Percentiles rank a stretch among this genome's conserved stretches.
Evolutionary conservation across 495 filamentous ascomycete species (phyloP).

Genomic region (Rhypophila decipiens): DNA sequence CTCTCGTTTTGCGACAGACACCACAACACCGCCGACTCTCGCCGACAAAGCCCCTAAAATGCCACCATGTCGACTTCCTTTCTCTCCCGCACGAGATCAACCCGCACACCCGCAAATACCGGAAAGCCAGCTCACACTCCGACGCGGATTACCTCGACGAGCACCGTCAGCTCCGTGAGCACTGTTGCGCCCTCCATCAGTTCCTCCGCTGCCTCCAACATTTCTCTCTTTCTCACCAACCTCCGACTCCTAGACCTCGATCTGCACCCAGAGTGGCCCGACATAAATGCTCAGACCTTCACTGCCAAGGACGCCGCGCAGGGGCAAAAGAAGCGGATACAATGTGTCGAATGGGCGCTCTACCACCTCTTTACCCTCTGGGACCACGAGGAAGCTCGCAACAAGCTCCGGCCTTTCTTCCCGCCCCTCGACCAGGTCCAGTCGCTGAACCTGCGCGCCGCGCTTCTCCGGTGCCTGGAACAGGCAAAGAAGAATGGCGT

Average conservation of each 20-base stretch:
- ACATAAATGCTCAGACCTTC: conserved; percentile 57
- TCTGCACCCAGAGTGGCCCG: conserved; percentile 67
- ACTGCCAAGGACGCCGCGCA: conserved; percentile 58
- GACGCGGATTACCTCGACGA: conserved; percentile 9
- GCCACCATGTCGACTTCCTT: conserved; percentile 24
- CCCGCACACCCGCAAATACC: conserved; percentile 13
- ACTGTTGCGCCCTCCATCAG: conserved; percentile 4
- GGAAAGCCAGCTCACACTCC: conserved; percentile 13
- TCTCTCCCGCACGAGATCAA: conserved; percentile 18
- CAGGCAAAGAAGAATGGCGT: conserved; percentile 81
- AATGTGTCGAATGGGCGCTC: conserved; percentile 76
- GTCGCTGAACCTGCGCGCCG: conserved; percentile 80
- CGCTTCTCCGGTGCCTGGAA: conserved; percentile 70
- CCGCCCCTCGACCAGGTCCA: conserved; percentile 81
- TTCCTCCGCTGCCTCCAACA: conserved; percentile 15
- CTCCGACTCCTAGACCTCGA: conserved; percentile 75
- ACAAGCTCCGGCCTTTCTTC: conserved; percentile 86
- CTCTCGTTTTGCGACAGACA: too few species aligned
- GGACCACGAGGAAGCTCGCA: conserved; percentile 65
- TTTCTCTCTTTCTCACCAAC: conserved; percentile 69
- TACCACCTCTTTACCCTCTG: conserved; percentile 77
- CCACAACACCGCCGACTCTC: background rate
- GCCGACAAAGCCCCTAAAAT: conserved; percentile 10
- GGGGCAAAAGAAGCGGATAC: conserved; percentile 71
- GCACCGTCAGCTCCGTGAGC: conserved; percentile 3